phyloP scores from a whole-genome alignment of 108 stramenopile genomes.

The Nannochloropsis oceanica region DNA sequence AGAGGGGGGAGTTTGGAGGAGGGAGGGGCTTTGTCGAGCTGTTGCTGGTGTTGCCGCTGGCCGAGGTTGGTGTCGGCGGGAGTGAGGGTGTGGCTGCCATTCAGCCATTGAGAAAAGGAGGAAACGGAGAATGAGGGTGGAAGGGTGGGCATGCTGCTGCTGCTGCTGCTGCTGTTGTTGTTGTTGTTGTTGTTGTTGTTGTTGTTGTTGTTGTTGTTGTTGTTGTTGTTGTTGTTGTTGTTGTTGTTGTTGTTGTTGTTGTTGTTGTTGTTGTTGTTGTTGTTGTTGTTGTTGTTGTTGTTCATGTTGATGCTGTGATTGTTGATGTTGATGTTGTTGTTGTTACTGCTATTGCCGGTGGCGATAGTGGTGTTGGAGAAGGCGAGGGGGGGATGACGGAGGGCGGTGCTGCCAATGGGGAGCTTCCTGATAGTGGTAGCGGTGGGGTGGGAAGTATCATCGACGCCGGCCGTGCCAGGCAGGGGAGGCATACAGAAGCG shows the following conservation, averaged over 20 bases:
- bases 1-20: too few relatives aligned
- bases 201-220: background rate
- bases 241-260: background rate
- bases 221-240: background rate
- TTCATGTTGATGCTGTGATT: background rate
- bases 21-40: too few relatives aligned
- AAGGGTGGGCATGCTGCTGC: background rate
- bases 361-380: too few relatives aligned
- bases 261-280: background rate
- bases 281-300: background rate
- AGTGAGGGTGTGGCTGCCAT: background rate
- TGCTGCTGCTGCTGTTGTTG: too few relatives aligned
- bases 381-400: too few relatives aligned
- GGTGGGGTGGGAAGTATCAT: background rate
- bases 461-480: background rate
- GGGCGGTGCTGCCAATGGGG: background rate
- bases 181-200: background rate
- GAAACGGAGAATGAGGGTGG: background rate
- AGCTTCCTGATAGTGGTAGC: background rate
- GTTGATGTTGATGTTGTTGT: too few relatives aligned
- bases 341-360: too few relatives aligned
- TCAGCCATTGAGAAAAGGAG: background rate
- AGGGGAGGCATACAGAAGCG: background rate
- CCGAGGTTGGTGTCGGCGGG: too few relatives aligned
- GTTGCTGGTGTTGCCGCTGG: too few relatives aligned